Evolutionary conservation across 805 yeast genomes (phyloP), one percentile per base, ranked within the genome.

Genomic region (Saccharomycopsis guyanensis): DNA sequence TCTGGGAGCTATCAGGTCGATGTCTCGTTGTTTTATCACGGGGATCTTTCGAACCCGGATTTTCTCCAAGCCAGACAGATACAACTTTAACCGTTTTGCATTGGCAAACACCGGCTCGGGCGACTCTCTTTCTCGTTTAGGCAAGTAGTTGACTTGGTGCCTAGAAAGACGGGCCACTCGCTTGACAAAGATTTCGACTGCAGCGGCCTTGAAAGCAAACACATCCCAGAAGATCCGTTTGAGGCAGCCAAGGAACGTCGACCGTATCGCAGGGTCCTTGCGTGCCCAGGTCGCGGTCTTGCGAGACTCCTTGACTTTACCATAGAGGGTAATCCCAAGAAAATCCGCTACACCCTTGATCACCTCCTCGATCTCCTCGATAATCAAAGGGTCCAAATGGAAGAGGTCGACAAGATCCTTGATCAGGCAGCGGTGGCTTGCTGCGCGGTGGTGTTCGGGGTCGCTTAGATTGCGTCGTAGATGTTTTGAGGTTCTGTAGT

Each of bases 221-320:
- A 19, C 38, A 12, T 45, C 45, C 52, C 52, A 48, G 22, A 48
- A 40, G 15, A 48, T 44, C 5, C 52, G 45, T 15, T 48, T 48
- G 19, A 48, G 15, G 20, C 42, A 32, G 20, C 52, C 52, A 22
- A 44, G 24, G 4, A 48, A 19, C 12, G 49, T 12, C n/a, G 18
- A 24, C 16, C 37, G 44, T 12, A 48, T 33, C 18, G 34, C 18
- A 7, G 44, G 35, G 31, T 39, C 40, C 12, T 46, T 41, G 18
- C 40, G 29, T 13, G 23, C 34, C 52, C 52, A 48, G 7, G 48
- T 45, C 18, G 25, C 37, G 7, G 45, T 42, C 35, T 42, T 42
- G n/a, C 18, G 16, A n/a, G 15, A 22, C 7, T 32, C 16, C 15
- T 8, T 4, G 12, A 45, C 38, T 12, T 31, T 43, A n/a, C 42